These are phyloP conservation scores for Colletotrichum sp. DNA, from an alignment of 2,329 filamentous ascomycete genomes.

Conservation along the genomic window DNA sequence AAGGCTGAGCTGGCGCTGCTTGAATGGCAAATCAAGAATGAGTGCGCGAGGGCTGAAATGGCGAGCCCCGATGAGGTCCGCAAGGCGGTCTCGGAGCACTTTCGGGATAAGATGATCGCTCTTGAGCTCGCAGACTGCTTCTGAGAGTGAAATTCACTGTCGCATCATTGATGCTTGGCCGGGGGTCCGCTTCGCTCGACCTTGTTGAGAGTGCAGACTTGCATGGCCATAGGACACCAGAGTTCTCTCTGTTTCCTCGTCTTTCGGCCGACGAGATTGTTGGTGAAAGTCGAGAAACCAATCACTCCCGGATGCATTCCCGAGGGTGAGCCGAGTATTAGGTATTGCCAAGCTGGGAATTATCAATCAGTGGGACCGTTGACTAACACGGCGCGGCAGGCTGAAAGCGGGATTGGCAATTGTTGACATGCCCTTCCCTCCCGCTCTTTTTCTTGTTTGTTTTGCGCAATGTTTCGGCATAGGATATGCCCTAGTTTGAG, in stretches of 20 bases:
- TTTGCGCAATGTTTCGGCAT: background rate
- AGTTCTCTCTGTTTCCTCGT: background rate
- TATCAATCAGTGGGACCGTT: background rate
- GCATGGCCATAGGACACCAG: background rate
- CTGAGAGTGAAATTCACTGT: background rate
- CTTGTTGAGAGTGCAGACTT: background rate
- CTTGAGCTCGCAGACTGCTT: slow-evolving; percentile 11
- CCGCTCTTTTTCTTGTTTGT: background rate
- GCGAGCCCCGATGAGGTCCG: slow-evolving; percentile 13
- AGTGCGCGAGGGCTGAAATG: slow-evolving; percentile 16
- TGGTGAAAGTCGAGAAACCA: background rate
- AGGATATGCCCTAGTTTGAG: background rate
- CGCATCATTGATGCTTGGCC: background rate
- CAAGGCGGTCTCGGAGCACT: slow-evolving; percentile 17
- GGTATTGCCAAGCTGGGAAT: slow-evolving; percentile 16
- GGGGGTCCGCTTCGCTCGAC: background rate
- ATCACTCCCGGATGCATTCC: background rate
- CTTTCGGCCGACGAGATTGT: background rate
- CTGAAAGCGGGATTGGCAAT: background rate
- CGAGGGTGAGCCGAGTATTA: background rate
- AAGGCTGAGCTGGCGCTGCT: slow-evolving; percentile 4
- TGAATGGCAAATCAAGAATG: slow-evolving; percentile 4
- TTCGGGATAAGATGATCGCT: slow-evolving; percentile 2
- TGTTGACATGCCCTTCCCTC: background rate
- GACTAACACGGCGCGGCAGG: slow-evolving; percentile 1